phyloP scores from a whole-genome alignment of 306 rosid species.

The Gleditsia sinensis region DNA sequence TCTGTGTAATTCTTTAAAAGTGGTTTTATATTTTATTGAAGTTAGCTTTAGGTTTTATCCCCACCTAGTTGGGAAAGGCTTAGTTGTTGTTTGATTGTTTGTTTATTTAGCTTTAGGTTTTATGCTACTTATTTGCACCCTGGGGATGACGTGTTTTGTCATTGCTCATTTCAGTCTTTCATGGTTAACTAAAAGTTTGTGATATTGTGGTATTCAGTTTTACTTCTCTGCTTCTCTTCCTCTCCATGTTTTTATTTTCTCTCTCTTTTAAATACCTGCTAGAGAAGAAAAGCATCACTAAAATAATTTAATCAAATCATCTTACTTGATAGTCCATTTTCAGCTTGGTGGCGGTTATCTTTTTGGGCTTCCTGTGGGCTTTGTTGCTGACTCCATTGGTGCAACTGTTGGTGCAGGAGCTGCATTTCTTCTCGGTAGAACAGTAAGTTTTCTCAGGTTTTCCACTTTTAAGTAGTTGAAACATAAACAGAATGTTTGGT shows the following conservation, averaged over 20 bases:
- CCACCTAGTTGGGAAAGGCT: no score
- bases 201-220: background rate
- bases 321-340: conserved; percentile 29
- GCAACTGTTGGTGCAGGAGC: conserved; percentile 87
- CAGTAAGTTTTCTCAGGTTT: conserved; percentile 52
- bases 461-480: background rate
- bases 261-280: conserved; percentile 15
- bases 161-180: background rate
- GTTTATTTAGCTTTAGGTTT: background rate
- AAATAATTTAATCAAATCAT: no score
- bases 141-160: background rate
- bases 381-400: conserved; percentile 86
- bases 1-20: background rate
- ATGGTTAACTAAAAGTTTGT: background rate
- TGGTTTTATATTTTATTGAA: background rate
- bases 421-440: conserved; percentile 86
- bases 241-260: background rate
- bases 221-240: background rate
- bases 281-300: background rate
- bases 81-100: no score
- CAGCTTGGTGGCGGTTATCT: conserved; percentile 98
- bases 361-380: conserved; percentile 80
- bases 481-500: no score
- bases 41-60: background rate
- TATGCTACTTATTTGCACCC: background rate